Evolutionary conservation across 352 stramenopile genomes (phyloP).

Genomic region (Pythium volutum): DNA sequence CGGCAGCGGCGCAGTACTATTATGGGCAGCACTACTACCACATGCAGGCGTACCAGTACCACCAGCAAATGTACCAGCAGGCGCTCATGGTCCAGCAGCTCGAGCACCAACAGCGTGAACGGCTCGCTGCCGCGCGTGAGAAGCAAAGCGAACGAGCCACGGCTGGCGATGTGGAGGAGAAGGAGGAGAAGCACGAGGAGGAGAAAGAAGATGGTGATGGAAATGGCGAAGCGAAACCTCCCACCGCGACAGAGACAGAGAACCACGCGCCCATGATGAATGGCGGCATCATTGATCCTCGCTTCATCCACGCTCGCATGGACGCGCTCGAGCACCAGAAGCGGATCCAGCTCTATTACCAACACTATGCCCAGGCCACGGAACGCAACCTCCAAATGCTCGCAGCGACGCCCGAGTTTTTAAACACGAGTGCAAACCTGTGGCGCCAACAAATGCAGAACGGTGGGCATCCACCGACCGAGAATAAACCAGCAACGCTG

Average conservation of each 20-base stretch:
- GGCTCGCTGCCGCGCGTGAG: neutral
- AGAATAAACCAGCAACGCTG: neutral
- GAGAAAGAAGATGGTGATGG: constrained; percentile 4
- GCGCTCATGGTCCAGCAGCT: constrained; percentile 39
- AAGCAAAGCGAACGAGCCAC: neutral
- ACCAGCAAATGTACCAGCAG: constrained; percentile 70
- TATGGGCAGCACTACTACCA: constrained; percentile 40
- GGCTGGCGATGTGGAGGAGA: neutral
- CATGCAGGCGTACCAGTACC: constrained; percentile 40
- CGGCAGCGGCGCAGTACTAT: constrained; percentile 20
- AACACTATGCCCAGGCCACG: constrained; percentile 40
- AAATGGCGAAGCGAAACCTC: neutral
- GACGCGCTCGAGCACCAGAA: constrained; percentile 51
- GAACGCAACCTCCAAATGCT: constrained; percentile 56
- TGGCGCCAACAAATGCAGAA: constrained; percentile 45
- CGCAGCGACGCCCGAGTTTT: constrained; percentile 43
- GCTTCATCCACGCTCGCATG: constrained; percentile 57
- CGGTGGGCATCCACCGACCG: neutral
- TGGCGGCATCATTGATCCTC: constrained; percentile 51
- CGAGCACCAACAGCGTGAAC: constrained; percentile 15
- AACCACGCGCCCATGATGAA: constrained; percentile 22
- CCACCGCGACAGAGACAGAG: neutral
- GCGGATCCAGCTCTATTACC: constrained; percentile 48
- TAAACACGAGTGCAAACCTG: constrained; percentile 31
- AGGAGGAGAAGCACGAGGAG: neutral